Percentiles rank a stretch among this genome's conserved stretches.
phyloP scores from a whole-genome alignment of 345 rosid genomes.

The Eucalyptus sp. region DNA sequence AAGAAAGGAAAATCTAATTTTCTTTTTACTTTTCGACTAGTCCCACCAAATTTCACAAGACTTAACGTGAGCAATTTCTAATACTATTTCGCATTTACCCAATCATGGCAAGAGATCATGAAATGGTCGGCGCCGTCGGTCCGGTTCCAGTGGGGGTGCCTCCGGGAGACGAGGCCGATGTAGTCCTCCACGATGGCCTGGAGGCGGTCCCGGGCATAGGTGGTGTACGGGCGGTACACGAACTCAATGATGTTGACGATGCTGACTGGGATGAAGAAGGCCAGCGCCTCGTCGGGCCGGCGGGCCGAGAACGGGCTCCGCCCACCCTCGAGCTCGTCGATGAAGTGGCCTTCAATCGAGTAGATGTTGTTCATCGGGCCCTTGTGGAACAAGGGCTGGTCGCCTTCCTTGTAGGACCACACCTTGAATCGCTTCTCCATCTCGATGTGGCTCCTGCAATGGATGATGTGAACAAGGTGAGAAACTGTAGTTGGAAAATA shows the following conservation, averaged over 20 bases:
- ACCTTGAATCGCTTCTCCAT: constrained; percentile 60
- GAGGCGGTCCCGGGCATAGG: constrained; percentile 35
- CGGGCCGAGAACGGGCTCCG: constrained; percentile 26
- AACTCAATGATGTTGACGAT: constrained; percentile 27
- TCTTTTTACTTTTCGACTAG: no score
- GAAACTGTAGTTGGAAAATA: background rate
- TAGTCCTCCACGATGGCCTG: constrained; percentile 48
- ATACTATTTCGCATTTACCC: constrained; percentile 21
- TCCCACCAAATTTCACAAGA: background rate
- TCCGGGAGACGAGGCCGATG: constrained; percentile 14
- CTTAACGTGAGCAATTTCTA: background rate
- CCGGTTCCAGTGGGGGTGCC: constrained; percentile 47
- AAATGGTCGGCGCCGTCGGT: constrained; percentile 60
- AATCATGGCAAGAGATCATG: constrained; percentile 61
- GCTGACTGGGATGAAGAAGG: constrained; percentile 53
- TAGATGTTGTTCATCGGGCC: constrained; percentile 58
- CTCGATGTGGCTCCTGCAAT: constrained; percentile 52
- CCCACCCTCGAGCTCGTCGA: constrained; percentile 41
- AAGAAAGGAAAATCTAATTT: no score
- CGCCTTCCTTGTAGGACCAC: constrained; percentile 67
- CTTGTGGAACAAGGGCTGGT: constrained; percentile 44
- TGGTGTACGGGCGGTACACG: constrained; percentile 40
- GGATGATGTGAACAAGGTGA: background rate
- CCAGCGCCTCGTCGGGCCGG: constrained; percentile 34
- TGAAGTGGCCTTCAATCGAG: constrained; percentile 56